Evolutionary conservation across 208 protist species (phyloP), one percentile per base, ranked within the genome.

Genomic region (Porcisia deanei): DNA sequence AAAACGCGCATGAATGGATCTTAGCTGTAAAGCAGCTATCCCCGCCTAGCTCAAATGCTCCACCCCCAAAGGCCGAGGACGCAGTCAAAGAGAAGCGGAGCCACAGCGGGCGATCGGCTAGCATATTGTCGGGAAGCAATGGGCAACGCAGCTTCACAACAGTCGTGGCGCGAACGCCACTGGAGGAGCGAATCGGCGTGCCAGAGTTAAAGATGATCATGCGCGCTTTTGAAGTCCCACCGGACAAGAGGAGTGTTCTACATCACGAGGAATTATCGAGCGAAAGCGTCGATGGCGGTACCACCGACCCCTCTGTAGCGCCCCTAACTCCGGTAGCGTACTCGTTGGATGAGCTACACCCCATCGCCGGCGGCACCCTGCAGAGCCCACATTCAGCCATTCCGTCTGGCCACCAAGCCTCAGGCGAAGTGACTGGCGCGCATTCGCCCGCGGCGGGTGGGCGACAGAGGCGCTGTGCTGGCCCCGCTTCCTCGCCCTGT

Each of bases 151-250:
- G 52, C 25, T 72, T 22, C 1, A 10, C 69, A 45, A 37, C 41
- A 2, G 47, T 8, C 22, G 52, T 34, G 49, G 37, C 16, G 20
- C 22, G 14, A 1, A 30, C 61, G 3, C 69, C 69, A 14, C 66
- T 94, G 7, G 87, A 91, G 61, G 87, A 91, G 55, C 79, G 81
- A n/a, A 86, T 94, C 39, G 80, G 82, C 20, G 45, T 94, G n/a
- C 75, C 82, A 3, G 82, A 94, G 53, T 72, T 94, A 10, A 60
- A 83, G 47, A 45, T 47, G 1, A 82, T 94, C 18, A 91, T 94
- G 87, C 30, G 66, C 7, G 83, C 83, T 16, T 94, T 94, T 60
- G 59, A 71, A 4, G 39, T 57, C 12, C 59, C 6, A 30, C 61
- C 68, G 39, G 8, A 2, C 16, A n/a, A 16, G 39, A 43, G 52